Percentiles rank a stretch among this genome's conserved stretches.
phyloP scores from a whole-genome alignment of 371 early-diverging fungal species.

The Lichtheimia corymbifera region DNA sequence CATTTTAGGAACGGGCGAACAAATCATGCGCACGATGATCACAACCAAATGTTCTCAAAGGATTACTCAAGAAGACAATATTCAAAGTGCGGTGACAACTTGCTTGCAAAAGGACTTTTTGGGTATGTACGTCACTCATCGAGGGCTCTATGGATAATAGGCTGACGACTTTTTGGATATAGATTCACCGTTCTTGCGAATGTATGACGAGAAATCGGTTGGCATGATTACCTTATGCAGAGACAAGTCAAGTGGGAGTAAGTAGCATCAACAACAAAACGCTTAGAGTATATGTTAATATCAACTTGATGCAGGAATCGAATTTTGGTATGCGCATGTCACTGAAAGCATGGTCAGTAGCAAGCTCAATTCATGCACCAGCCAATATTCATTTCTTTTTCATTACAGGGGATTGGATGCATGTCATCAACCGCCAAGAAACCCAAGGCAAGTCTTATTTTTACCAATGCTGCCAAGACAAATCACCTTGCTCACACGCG shows the following conservation, averaged over 20 bases:
- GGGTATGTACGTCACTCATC: conserved; percentile 17
- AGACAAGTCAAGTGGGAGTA: conserved; percentile 14
- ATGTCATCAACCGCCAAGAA: conserved; percentile 38
- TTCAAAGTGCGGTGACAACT: conserved; percentile 28
- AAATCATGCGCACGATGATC: conserved; percentile 72
- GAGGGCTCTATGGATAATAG: neutral
- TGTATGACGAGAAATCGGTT: conserved; percentile 43
- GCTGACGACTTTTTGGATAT: conserved; percentile 6
- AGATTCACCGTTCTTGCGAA: conserved; percentile 40
- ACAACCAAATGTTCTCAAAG: conserved; percentile 55
- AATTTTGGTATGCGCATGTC: conserved; percentile 60
- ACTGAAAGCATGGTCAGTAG: conserved; percentile 60
- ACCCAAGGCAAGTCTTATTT: conserved; percentile 26
- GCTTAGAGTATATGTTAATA: neutral
- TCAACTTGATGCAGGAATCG: conserved; percentile 27
- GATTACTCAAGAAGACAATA: conserved; percentile 30
- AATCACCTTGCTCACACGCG: neutral
- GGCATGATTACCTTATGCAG: conserved; percentile 47
- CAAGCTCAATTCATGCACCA: neutral
- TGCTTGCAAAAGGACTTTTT: conserved; percentile 28
- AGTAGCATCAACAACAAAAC: neutral
- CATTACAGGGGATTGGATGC: conserved; percentile 46
- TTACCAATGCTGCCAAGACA: neutral
- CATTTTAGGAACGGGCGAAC: conserved; percentile 75
- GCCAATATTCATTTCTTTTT: neutral